Conservation (phyloP, 306 rosid species). For the Delonix regia region DNA sequence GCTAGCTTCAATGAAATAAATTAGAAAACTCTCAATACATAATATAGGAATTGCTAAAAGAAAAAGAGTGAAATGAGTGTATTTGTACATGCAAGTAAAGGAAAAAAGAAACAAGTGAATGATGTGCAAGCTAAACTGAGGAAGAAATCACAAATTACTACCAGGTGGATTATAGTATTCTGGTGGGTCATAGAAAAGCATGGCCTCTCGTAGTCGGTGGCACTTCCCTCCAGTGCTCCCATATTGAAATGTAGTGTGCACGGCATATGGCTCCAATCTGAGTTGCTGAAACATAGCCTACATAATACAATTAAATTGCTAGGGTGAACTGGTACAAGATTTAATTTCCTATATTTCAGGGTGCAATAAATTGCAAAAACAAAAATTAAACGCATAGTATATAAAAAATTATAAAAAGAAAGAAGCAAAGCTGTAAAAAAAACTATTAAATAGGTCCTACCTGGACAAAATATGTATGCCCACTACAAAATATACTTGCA, state of each 20-base stretch:
- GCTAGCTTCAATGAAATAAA: conserved; percentile 18
- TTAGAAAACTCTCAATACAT: conserved; percentile 8
- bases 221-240: conserved; percentile 98
- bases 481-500: conserved; percentile 92
- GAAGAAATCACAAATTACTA: conserved; percentile 34
- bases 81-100: conserved; percentile 21
- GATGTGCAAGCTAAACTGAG: conserved; percentile 27
- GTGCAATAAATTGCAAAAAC: conserved; percentile 25
- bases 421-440: not conserved
- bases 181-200: conserved; percentile 86
- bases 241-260: conserved; percentile 93
- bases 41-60: conserved; percentile 14
- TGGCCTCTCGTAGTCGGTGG: conserved; percentile 91
- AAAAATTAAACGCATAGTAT: conserved; percentile 12
- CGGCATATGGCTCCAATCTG: conserved; percentile 90
- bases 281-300: conserved; percentile 91
- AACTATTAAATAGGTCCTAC: conserved; percentile 43
- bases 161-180: conserved; percentile 89
- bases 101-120: conserved; percentile 8
- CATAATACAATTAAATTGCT: conserved; percentile 10
- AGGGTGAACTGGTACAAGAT: conserved; percentile 3
- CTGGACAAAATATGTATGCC: conserved; percentile 98
- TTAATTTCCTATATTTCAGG: conserved; percentile 5
- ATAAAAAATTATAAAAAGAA: conserved; percentile 19
- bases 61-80: conserved; percentile 27